Percentiles rank a stretch among this genome's conserved stretches.
These are phyloP conservation scores for Colletotrichum lupini DNA, from an alignment of 2,329 filamentous ascomycete genomes.

Conservation along the genomic window DNA sequence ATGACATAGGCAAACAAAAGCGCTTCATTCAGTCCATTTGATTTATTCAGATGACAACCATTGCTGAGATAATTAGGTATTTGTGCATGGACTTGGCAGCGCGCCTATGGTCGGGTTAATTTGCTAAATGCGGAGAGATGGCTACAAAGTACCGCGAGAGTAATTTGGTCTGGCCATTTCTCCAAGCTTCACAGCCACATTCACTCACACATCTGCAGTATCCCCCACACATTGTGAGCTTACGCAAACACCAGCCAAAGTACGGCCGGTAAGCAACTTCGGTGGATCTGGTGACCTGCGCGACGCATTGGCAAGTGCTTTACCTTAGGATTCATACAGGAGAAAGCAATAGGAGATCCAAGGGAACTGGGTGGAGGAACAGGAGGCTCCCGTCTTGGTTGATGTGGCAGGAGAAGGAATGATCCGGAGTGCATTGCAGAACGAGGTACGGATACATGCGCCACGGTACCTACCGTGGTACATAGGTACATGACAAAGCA, in stretches of 20 bases:
- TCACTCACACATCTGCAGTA: neutral
- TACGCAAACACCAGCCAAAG: neutral
- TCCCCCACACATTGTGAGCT: neutral
- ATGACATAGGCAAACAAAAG: neutral
- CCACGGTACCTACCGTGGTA: neutral
- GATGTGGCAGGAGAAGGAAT: neutral
- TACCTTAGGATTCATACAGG: no score
- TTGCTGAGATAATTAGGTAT: neutral
- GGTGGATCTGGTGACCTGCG: neutral
- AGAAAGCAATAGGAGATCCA: neutral
- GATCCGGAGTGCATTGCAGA: neutral
- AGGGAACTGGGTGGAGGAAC: neutral
- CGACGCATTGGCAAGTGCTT: no score
- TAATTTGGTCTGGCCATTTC: neutral
- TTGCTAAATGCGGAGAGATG: neutral
- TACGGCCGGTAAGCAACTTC: neutral
- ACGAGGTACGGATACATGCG: neutral
- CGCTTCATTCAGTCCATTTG: neutral
- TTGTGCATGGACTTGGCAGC: neutral
- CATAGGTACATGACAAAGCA: slow-evolving; percentile 3
- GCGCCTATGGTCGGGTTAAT: slow-evolving; percentile 9
- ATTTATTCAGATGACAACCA: neutral
- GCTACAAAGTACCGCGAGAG: neutral
- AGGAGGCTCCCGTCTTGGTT: neutral
- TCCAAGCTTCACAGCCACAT: slow-evolving; percentile 31